A percentile compares a stretch with the other conserved stretches of the same genome.
phyloP scores from a whole-genome alignment of 805 yeast species.

The Wickerhamiella azymoides region DNA sequence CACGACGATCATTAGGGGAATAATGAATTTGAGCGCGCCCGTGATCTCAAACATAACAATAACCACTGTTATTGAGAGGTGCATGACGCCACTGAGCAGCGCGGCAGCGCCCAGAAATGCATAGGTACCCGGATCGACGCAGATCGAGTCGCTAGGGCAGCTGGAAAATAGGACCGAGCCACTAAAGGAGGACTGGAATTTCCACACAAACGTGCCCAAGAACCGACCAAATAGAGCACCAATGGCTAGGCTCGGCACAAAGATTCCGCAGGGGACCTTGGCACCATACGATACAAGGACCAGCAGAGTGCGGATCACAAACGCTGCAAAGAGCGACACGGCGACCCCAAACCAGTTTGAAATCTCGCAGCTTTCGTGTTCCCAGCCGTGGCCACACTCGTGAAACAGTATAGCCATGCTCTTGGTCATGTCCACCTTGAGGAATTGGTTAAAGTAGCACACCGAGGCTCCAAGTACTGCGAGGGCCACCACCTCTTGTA shows the following conservation, averaged over 20 bases:
- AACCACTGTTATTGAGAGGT: conserved; percentile 82
- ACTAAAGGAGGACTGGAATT: conserved; percentile 30
- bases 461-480: conserved; percentile 58
- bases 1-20: conserved; percentile 94
- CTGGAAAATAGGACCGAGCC: conserved; percentile 25
- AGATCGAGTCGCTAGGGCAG: conserved; percentile 33
- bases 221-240: conserved; percentile 93
- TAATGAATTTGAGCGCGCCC: conserved; percentile 80
- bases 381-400: conserved; percentile 50
- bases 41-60: conserved; percentile 93
- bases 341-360: conserved; percentile 25
- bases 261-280: conserved; percentile 90
- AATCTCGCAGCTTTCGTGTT: conserved; percentile 24
- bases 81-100: conserved; percentile 85
- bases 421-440: conserved; percentile 86
- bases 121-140: conserved; percentile 87
- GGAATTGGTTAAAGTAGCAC: conserved; percentile 71
- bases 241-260: conserved; percentile 94
- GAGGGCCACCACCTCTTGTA: conserved; percentile 57
- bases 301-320: conserved; percentile 52
- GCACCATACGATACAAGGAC: conserved; percentile 82
- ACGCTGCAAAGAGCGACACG: conserved; percentile 50
- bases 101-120: conserved; percentile 96
- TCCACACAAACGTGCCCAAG: conserved; percentile 58
- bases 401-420: conserved; percentile 81